A percentile compares a stretch with the other conserved stretches of the same genome.
These are phyloP conservation scores for Wickerhamomyces sp. DNA, from an alignment of 1,139 yeast species.

Conservation along the genomic window DNA sequence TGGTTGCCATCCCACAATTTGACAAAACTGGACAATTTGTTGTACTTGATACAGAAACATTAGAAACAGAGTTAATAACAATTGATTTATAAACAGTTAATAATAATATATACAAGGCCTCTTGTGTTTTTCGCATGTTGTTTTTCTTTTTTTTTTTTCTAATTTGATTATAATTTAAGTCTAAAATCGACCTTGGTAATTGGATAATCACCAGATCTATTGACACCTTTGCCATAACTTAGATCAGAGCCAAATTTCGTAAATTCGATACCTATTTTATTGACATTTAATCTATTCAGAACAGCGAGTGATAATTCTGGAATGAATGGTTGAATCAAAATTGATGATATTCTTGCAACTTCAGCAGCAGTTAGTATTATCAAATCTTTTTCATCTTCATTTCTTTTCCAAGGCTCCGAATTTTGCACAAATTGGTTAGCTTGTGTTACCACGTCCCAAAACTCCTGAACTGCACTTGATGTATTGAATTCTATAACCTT, in stretches of 20 bases:
- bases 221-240: constrained; percentile 42
- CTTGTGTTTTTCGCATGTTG: no score
- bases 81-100: constrained; percentile 20
- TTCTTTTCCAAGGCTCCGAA: constrained; percentile 56
- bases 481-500: constrained; percentile 48
- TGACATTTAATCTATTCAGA: constrained; percentile 58
- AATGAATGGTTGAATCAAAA: constrained; percentile 66
- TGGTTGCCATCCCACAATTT: constrained; percentile 73
- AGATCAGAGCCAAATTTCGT: constrained; percentile 44
- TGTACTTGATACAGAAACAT: constrained; percentile 54
- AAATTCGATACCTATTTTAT: constrained; percentile 35
- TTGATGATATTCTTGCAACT: constrained; percentile 60
- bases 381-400: constrained; percentile 37
- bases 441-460: constrained; percentile 57
- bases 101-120: not conserved
- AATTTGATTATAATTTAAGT: constrained; percentile 1
- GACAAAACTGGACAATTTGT: constrained; percentile 63
- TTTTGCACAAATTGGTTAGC: constrained; percentile 63
- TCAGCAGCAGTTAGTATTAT: constrained; percentile 68
- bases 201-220: constrained; percentile 40
- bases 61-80: constrained; percentile 46
- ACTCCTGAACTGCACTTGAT: constrained; percentile 52
- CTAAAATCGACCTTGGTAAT: constrained; percentile 22
- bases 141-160: no score
- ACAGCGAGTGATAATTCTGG: constrained; percentile 57